Percentiles rank a stretch among this genome's conserved stretches.
Conservation (phyloP, 2,329 filamentous ascomycete genomes). For the Cyphellophora europaea region DNA sequence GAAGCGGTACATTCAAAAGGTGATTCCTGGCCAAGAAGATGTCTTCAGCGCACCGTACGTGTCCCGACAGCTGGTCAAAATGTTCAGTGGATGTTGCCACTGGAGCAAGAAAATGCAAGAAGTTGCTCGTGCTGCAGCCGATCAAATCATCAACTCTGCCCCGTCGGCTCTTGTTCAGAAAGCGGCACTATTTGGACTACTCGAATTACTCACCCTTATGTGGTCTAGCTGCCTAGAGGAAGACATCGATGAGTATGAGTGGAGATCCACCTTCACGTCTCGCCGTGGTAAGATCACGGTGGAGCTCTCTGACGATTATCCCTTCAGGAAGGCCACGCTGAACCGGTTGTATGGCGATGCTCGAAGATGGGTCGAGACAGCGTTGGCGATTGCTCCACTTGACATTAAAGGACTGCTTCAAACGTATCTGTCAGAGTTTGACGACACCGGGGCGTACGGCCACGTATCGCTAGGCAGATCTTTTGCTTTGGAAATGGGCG, state of each 20-base stretch:
- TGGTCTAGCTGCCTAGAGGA: constrained; percentile 91
- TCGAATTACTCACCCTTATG: constrained; percentile 88
- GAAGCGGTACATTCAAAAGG: constrained; percentile 68
- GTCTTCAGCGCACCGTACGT: constrained; percentile 84
- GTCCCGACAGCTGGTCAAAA: constrained; percentile 71
- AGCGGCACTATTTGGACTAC: constrained; percentile 79
- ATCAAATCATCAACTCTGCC: constrained; percentile 73
- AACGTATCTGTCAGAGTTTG: constrained; percentile 91
- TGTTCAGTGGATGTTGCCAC: constrained; percentile 87
- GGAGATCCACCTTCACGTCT: constrained; percentile 72
- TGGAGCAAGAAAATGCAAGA: constrained; percentile 86
- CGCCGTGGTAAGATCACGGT: constrained; percentile 68
- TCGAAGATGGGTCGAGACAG: constrained; percentile 67
- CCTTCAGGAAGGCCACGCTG: constrained; percentile 69
- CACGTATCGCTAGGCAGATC: constrained; percentile 88
- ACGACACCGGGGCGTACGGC: constrained; percentile 82
- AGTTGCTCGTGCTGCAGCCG: constrained; percentile 72
- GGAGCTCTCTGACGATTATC: constrained; percentile 88
- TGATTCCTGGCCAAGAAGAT: constrained; percentile 59
- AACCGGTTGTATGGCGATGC: constrained; percentile 68
- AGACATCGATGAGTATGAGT: constrained; percentile 88
- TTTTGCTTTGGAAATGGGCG: constrained; percentile 88
- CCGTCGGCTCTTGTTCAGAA: constrained; percentile 87
- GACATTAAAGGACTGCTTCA: constrained; percentile 90
- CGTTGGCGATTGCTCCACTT: constrained; percentile 75